Conservation (phyloP, 2,329 filamentous ascomycete genomes). For the Pseudogymnoascus sp. region DNA sequence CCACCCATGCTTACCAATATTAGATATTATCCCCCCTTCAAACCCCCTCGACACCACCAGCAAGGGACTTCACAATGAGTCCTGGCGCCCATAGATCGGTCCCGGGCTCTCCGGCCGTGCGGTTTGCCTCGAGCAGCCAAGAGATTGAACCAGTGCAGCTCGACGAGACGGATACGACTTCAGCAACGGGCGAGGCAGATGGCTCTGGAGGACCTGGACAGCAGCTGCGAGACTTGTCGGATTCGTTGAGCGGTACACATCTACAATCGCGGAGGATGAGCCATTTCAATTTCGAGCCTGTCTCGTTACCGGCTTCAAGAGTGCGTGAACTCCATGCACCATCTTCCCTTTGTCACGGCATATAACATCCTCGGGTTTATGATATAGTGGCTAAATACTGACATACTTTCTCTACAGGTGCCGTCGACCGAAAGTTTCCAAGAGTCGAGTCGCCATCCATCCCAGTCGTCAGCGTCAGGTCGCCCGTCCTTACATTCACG, state of each 20-base stretch:
- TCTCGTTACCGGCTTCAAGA: conserved; percentile 78
- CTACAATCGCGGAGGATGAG: conserved; percentile 78
- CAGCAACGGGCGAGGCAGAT: conserved; percentile 21
- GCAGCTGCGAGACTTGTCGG: conserved; percentile 45
- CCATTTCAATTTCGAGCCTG: conserved; percentile 82
- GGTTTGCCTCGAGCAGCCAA: conserved; percentile 64
- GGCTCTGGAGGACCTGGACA: conserved; percentile 18
- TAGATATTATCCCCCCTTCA: not conserved
- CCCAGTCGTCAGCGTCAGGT: conserved; percentile 53
- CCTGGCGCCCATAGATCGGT: conserved; percentile 12
- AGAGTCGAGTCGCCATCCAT: conserved; percentile 57
- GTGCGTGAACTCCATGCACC: conserved; percentile 47
- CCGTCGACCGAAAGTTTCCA: conserved; percentile 52
- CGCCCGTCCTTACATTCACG: conserved; percentile 61
- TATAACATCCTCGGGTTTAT: not conserved
- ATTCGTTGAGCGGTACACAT: conserved; percentile 63
- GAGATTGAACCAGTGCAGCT: conserved; percentile 53
- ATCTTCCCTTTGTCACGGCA: not conserved
- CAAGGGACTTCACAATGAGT: not conserved
- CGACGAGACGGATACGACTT: conserved; percentile 22
- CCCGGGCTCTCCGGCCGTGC: conserved; percentile 46
- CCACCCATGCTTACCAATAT: not conserved
- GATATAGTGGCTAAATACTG: conserved; percentile 11
- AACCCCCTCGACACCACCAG: not conserved
- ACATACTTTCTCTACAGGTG: conserved; percentile 36